These are phyloP conservation scores for Erodium texanum DNA, from an alignment of 441 rosid genomes.

Conservation along the genomic window DNA sequence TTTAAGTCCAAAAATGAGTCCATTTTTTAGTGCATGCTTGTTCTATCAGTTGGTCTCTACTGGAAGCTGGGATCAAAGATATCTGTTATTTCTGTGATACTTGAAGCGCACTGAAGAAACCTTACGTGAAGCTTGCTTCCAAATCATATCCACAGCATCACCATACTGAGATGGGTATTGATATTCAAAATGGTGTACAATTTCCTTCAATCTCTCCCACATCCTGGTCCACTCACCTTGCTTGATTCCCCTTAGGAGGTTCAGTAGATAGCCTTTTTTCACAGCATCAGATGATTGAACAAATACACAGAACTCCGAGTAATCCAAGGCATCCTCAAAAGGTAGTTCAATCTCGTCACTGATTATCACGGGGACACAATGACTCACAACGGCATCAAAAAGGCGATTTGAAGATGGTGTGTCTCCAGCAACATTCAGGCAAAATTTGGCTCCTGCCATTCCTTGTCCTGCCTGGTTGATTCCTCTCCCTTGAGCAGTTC, in stretches of 20 bases:
- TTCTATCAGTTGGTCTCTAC: slow-evolving; percentile 10
- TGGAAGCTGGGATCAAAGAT: slow-evolving; percentile 25
- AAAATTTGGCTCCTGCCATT: slow-evolving; percentile 69
- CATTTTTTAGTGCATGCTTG: background rate
- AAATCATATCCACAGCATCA: slow-evolving; percentile 72
- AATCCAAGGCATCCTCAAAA: slow-evolving; percentile 69
- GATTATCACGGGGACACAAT: slow-evolving; percentile 69
- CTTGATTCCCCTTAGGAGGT: slow-evolving; percentile 46
- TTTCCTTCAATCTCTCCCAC: slow-evolving; percentile 57
- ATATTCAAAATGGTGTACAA: slow-evolving; percentile 43
- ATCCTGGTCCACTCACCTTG: slow-evolving; percentile 49
- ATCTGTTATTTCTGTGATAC: slow-evolving; percentile 42
- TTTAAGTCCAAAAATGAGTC: no score
- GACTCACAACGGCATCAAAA: slow-evolving; percentile 62
- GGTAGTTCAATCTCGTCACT: slow-evolving; percentile 75
- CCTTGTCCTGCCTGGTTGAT: slow-evolving; percentile 50
- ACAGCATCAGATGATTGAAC: slow-evolving; percentile 53
- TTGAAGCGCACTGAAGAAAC: slow-evolving; percentile 27
- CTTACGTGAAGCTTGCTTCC: slow-evolving; percentile 51
- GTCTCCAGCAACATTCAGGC: slow-evolving; percentile 72
- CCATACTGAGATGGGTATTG: slow-evolving; percentile 46
- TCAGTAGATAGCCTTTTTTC: slow-evolving; percentile 46
- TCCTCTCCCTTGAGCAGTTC: slow-evolving; percentile 49
- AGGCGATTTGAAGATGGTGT: slow-evolving; percentile 87
- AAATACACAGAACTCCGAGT: slow-evolving; percentile 53